phyloP scores from a whole-genome alignment of 163 green algal species.

The Scenedesmus sp. region DNA sequence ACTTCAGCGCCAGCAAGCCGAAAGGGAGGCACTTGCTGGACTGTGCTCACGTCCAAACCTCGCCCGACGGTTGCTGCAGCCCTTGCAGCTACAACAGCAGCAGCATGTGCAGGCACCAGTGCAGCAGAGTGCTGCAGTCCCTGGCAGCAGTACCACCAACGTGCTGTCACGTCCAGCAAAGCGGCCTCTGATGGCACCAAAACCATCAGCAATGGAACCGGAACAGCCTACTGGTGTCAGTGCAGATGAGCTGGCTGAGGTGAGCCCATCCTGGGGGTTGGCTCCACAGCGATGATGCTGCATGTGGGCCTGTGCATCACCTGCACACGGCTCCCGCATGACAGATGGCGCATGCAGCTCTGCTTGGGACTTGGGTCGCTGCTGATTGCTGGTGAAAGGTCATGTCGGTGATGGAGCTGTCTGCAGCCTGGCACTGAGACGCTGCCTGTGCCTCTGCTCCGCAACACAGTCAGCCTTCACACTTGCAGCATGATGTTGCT shows the following conservation, averaged over 20 bases:
- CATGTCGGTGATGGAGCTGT: not conserved
- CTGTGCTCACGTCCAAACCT: not conserved
- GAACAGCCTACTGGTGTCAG: conserved; percentile 26
- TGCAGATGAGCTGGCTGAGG: conserved; percentile 36
- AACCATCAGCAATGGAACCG: not conserved
- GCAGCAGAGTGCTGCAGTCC: not conserved
- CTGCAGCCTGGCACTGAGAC: too few relatives aligned
- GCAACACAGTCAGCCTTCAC: not conserved
- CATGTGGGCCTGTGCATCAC: not conserved
- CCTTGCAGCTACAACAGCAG: conserved; percentile 14
- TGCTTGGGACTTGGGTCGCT: not conserved
- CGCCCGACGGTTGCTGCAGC: conserved; percentile 16
- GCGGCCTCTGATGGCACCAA: not conserved
- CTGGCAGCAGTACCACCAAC: not conserved
- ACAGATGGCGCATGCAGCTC: not conserved
- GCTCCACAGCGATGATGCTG: not conserved
- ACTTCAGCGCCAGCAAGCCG: conserved; percentile 15
- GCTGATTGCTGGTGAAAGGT: not conserved
- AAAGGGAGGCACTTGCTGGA: conserved; percentile 6
- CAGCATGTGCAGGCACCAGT: conserved; percentile 16
- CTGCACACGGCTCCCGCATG: not conserved
- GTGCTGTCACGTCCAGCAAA: not conserved
- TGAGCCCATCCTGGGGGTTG: not conserved
- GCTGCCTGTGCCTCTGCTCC: not conserved
- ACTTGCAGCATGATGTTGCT: not conserved